Percentiles rank a stretch among this genome's conserved stretches.
phyloP scores from a whole-genome alignment of 257 asterid species.

The Fraxinus pennsylvanica region DNA sequence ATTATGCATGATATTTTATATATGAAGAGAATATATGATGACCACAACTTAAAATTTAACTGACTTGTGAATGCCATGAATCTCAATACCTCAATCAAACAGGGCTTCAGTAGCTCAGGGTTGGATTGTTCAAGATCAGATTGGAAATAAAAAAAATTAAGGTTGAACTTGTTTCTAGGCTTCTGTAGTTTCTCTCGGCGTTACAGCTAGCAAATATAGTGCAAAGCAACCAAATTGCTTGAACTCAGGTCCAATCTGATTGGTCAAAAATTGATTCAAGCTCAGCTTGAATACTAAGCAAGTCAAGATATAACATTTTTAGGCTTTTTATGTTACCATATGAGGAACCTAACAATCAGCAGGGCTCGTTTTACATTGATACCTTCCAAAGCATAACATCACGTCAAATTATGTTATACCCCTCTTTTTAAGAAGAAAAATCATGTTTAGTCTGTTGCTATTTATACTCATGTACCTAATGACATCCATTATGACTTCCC shows the following conservation, averaged over 20 bases:
- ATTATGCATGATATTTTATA: background rate
- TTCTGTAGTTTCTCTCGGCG: background rate
- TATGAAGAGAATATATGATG: background rate
- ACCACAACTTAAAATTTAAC: background rate
- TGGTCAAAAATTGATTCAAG: background rate
- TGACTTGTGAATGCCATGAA: constrained; percentile 13
- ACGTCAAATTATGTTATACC: background rate
- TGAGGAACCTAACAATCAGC: background rate
- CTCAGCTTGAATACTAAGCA: background rate
- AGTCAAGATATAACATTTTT: background rate
- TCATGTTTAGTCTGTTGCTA: background rate
- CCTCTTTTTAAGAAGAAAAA: background rate
- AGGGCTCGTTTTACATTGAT: background rate
- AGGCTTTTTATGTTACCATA: background rate
- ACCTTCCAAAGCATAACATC: background rate
- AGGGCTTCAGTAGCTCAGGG: background rate
- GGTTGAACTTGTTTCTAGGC: background rate
- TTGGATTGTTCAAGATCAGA: background rate
- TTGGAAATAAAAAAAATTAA: background rate
- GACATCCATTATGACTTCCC: background rate
- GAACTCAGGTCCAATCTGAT: background rate
- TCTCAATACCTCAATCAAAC: background rate
- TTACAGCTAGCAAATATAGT: background rate
- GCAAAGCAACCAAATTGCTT: background rate
- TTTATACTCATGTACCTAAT: background rate